These are phyloP conservation scores for Ajuga reptans DNA, from an alignment of 305 asterid species.

Conservation along the genomic window DNA sequence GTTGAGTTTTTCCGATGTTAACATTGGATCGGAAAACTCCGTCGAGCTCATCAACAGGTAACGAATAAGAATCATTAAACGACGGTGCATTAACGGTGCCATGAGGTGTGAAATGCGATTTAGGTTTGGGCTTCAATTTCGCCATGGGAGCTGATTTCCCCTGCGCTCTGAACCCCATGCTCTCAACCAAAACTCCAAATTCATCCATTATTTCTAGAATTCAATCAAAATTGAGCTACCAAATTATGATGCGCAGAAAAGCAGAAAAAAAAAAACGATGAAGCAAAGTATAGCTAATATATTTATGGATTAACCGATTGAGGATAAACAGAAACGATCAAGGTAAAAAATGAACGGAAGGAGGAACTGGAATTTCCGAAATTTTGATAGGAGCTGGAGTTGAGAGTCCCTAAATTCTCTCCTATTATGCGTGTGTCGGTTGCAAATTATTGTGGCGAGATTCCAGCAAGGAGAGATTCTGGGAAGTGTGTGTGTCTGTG, in stretches of 20 bases:
- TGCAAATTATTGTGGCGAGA: slow-evolving; percentile 10
- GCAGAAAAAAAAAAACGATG: background rate
- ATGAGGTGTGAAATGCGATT: slow-evolving; percentile 30
- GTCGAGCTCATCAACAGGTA: slow-evolving; percentile 63
- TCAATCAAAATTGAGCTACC: background rate
- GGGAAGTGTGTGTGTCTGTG: too few relatives aligned
- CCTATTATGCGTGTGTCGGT: slow-evolving; percentile 20
- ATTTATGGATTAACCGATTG: background rate
- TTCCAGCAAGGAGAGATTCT: slow-evolving; percentile 18
- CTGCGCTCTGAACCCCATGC: slow-evolving; percentile 66
- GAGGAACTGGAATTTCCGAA: background rate
- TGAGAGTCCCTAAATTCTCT: slow-evolving; percentile 24
- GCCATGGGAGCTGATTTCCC: slow-evolving; percentile 63
- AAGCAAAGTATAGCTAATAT: background rate
- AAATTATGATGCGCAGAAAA: background rate
- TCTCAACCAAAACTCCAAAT: slow-evolving; percentile 76
- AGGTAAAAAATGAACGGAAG: slow-evolving; percentile 1
- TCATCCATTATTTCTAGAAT: slow-evolving; percentile 46
- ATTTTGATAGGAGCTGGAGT: background rate
- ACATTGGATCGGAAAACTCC: slow-evolving; percentile 49
- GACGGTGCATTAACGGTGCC: slow-evolving; percentile 23
- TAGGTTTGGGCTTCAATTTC: slow-evolving; percentile 46
- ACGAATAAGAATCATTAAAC: slow-evolving; percentile 34
- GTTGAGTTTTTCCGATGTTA: slow-evolving; percentile 16
- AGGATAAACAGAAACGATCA: slow-evolving; percentile 9